These are phyloP conservation scores for Calocybe cyanea DNA, from an alignment of 768 basidiomycete genomes.

Conservation along the genomic window DNA sequence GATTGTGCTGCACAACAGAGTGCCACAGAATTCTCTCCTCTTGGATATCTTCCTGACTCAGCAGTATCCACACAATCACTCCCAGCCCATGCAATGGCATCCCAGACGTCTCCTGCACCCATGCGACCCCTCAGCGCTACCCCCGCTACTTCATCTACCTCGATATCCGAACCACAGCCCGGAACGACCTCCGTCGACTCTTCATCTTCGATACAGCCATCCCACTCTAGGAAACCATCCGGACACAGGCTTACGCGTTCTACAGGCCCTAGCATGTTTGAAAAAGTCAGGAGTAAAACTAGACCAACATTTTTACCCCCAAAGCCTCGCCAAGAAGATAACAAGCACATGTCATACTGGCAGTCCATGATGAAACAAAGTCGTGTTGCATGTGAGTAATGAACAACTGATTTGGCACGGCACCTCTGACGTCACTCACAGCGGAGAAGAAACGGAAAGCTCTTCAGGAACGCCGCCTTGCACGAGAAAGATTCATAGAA, in stretches of 20 bases:
- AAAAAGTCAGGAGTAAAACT: conserved; percentile 80
- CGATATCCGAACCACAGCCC: conserved; percentile 19
- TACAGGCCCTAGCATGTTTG: conserved; percentile 64
- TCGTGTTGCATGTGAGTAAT: conserved; percentile 59
- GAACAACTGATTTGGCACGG: neutral
- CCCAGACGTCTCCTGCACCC: conserved; percentile 5
- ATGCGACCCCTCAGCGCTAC: conserved; percentile 14
- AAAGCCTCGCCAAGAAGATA: conserved; percentile 71
- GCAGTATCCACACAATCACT: conserved; percentile 20
- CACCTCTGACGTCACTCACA: conserved; percentile 21
- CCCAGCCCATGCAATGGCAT: conserved; percentile 15
- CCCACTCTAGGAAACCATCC: conserved; percentile 22
- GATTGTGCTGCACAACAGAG: neutral
- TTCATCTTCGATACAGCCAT: conserved; percentile 23
- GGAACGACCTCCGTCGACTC: conserved; percentile 20
- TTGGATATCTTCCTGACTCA: conserved; percentile 9
- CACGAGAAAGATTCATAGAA: conserved; percentile 66
- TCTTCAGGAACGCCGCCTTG: conserved; percentile 55
- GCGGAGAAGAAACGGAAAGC: conserved; percentile 71
- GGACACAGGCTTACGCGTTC: conserved; percentile 48
- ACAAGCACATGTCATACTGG: conserved; percentile 83
- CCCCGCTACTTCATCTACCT: conserved; percentile 10
- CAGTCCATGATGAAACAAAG: conserved; percentile 85
- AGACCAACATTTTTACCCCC: conserved; percentile 85
- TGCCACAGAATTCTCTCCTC: conserved; percentile 4